A percentile compares a stretch with the other conserved stretches of the same genome.
Conservation (phyloP, 257 asterid genomes). For the Pogostemon cablin region DNA sequence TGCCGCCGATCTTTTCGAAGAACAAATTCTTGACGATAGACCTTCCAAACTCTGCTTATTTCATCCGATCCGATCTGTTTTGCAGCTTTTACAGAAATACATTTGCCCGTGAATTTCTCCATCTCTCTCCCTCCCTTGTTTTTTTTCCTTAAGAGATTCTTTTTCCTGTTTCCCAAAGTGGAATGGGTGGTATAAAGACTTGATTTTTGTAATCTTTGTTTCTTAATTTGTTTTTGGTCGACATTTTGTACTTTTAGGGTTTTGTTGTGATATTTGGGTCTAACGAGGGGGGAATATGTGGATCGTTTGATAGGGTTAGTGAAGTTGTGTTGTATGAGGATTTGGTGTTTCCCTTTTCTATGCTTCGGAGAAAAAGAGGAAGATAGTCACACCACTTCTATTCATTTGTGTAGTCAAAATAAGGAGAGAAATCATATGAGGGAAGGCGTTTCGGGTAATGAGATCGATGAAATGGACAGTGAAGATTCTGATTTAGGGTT, state of each 20-base stretch:
- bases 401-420: conserved; percentile 17
- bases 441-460: conserved; percentile 51
- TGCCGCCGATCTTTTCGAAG: conserved; percentile 57
- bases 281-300: conserved; percentile 29
- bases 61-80: conserved; percentile 64
- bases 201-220: conserved; percentile 5
- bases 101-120: conserved; percentile 12
- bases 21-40: conserved; percentile 25
- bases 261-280: conserved; percentile 41
- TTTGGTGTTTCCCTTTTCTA: conserved; percentile 68
- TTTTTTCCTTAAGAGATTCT: neutral
- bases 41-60: conserved; percentile 22
- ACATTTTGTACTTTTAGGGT: conserved; percentile 37
- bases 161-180: conserved; percentile 1
- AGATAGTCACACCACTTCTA: conserved; percentile 21
- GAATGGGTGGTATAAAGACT: conserved; percentile 14
- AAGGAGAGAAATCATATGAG: conserved; percentile 36
- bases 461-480: conserved; percentile 51
- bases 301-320: conserved; percentile 56
- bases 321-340: conserved; percentile 71
- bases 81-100: conserved; percentile 4
- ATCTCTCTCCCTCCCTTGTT: neutral
- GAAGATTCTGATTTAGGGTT: conserved; percentile 52
- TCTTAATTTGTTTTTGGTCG: neutral
- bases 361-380: conserved; percentile 75